Evolutionary conservation across 1,284 basidiomycete species (phyloP), one percentile per base, ranked within the genome.

Genomic region (Leccinum subrobustum): DNA sequence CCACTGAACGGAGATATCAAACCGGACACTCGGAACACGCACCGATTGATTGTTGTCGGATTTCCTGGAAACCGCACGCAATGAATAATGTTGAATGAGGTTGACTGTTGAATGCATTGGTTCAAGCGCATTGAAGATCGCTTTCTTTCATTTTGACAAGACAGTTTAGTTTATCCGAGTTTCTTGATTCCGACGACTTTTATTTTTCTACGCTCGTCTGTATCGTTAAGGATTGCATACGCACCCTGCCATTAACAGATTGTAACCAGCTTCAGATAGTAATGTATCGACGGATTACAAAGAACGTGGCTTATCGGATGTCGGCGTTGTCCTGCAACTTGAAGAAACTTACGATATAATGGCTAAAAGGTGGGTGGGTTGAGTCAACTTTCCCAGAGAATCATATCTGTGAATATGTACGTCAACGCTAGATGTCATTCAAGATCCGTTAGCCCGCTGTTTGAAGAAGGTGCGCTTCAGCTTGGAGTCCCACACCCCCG

Each of bases 1-100:
- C 86, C 86, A 6, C 70, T 85, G 60, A 82, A 86, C 58, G 86
- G 85, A 35, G 84, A 86, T 60, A 80, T 88, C 62, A 88, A 87
- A 67, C 85, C 85, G 6, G 79, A 88, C 67, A 79, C 67, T 1
- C 52, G 63, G 25, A 73, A 77, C 61, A 76, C 76, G 3, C 76
- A 75, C 57, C 57, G 60, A 29, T 5, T 39, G 4, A 39, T 66
- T 86, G 57, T 72, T 87, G 44, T 72, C 74, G 58, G 74, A 78
- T 3, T 78, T 76, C 39, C 11, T 62, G 14, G 59, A 42, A n/a
- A 37, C 53, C 20, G 57, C 16, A n/a, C 8, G 16, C 37, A 9
- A n/a, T 39, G 37, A 39, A 8, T 39, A 39, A 8, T 39, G 6
- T 39, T 6, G 35, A 16, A 37, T 14, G 35, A 37, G 6, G 31